Evolutionary conservation across 768 basidiomycete species (phyloP), one percentile per base, ranked within the genome.

Genomic region (Tulasnella sp.): DNA sequence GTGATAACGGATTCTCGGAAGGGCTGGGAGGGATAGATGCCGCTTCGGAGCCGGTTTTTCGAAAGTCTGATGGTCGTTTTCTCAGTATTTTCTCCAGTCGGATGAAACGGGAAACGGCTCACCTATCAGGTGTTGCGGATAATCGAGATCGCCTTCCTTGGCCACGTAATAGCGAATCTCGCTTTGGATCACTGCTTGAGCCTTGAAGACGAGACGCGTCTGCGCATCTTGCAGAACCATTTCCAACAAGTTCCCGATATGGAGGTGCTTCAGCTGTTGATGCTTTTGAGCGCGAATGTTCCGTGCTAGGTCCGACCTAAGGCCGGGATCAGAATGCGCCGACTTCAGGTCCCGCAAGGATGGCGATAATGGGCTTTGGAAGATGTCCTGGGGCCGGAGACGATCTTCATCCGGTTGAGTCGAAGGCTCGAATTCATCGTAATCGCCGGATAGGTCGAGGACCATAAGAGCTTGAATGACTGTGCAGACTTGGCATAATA

Each of bases 161-260:
- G 94, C 91, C 0, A 86, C 86, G 82, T 92, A 98, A 80, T 93
- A 91, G 78, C 91, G 85, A 42, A 99, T 94, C 72, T 98, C 97
- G 39, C 89, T 88, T 80, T 96, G 93, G 39, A 99, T 89, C 67
- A 97, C 87, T 1, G 93, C 88, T 83, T 99, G 96, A 7, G 96
- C 96, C 82, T 97, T 93, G 87, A 99, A 99, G 80, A 98, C 95
- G 67, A 99, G 82, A 74, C 96, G 84, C 15, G 97, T 98, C 85
- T 99, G 97, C 0, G 96, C 95, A 81, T 99, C 97, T 82, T 98
- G 96, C 36, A 98, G 83, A 0, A 98, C 91, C 90, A 96, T 94
- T 81, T 91, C 89, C 68, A 98, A 84, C 2, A 99, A 84, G 64
- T 91, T 88, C 75, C 90, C 90, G 79, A 94, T 93, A 78, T 96